phyloP scores from a whole-genome alignment of 179 eudicot species.

The Amaranthus tricolor region DNA sequence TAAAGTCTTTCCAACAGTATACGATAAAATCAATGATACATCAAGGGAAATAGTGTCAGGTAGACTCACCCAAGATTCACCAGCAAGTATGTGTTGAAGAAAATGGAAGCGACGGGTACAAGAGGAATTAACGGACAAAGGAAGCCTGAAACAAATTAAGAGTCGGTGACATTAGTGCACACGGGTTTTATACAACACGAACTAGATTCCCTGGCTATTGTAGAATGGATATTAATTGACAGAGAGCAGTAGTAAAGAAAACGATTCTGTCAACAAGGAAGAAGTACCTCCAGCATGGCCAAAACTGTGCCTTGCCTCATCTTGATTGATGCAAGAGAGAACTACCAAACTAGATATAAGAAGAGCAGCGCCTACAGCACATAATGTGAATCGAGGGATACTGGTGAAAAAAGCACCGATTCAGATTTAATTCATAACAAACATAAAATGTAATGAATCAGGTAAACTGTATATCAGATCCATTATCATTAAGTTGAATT shows the following conservation, averaged over 20 bases:
- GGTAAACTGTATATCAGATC: no score
- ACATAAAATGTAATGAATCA: not conserved
- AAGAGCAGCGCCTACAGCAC: conserved; percentile 53
- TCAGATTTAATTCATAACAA: not conserved
- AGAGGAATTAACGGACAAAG: conserved; percentile 74
- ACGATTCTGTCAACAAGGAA: not conserved
- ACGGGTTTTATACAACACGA: not conserved
- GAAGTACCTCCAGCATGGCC: conserved; percentile 68
- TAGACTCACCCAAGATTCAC: conserved; percentile 81
- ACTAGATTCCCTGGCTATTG: not conserved
- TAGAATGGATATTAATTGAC: not conserved
- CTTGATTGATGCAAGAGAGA: conserved; percentile 67
- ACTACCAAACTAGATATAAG: conserved; percentile 50
- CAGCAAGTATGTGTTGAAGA: conserved; percentile 76
- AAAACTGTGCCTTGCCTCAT: conserved; percentile 67
- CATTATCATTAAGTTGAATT: no score
- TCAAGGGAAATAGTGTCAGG: not conserved
- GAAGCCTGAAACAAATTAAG: conserved; percentile 54
- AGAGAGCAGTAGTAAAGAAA: not conserved
- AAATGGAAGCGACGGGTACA: conserved; percentile 72
- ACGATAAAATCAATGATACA: no score
- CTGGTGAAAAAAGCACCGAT: conserved; percentile 31
- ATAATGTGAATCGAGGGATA: conserved; percentile 44
- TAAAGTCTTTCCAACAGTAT: no score
- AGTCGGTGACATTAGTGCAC: not conserved